Evolutionary conservation across 1,284 basidiomycete genomes (phyloP), one percentile per base, ranked within the genome.

Genomic region (Bjerkandera adusta): DNA sequence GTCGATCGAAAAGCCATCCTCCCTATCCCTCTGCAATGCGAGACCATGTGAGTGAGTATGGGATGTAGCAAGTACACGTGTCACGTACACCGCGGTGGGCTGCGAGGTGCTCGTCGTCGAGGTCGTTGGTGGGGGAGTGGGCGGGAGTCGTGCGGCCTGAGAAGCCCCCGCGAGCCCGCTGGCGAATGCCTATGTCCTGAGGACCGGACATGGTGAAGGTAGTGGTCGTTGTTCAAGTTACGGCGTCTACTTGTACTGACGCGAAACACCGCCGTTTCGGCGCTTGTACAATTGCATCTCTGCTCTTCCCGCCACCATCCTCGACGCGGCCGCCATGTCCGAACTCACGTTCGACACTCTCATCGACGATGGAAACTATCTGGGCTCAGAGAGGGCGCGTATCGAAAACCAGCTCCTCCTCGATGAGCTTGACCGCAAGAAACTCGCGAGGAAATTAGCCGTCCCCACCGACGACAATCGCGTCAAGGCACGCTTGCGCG

Each of bases 401-500:
- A 62, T 79, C 36, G 87, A 89, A 64, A 89, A 92, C 71, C 83
- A 89, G 58, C 83, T 85, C 50, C 79, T 94, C 39, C 74, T 94
- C 44, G 89, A 93, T 63, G 92, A 95, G 67, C 79, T 97, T n/a
- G 93, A 97, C 65, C 79, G 92, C 56, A 96, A 93, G 76, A 96
- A 94, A 73, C 85, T 91, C 59, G 89, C 94, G n/a, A 79, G 96
- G 51, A 86, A 76, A 50, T 81, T 98, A 68, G 95, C 95, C 12
- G 92, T 99, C 3, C 97, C 97, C 4, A 99, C 97, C 6, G 95
- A 98, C 64, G 97, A 99, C 68, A 85, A 80, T 57, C 87, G 89
- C 53, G 96, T 99, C 56, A 88, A 89, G 61, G 83, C 86, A 35
- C 77, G 91, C 46, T 74, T 99, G 52, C 77, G 97, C 48, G 91